Evolutionary conservation across 192 early-diverging fungal species (phyloP).

Genomic region (Mortierella alpina): DNA sequence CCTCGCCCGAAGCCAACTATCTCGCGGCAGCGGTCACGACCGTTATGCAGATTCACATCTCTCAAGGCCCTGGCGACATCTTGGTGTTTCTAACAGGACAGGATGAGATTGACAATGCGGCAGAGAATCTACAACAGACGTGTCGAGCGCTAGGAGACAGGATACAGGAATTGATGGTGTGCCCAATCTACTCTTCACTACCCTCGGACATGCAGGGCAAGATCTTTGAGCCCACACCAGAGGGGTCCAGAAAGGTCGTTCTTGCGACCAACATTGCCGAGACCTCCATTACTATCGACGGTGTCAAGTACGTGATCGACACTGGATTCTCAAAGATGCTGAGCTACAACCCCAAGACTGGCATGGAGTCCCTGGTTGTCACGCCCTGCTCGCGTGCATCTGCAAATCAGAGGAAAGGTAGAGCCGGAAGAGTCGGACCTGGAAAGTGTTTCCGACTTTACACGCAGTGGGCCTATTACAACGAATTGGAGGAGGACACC

Average conservation of each 20-base stretch:
- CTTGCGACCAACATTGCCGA: slow-evolving; percentile 99
- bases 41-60: slow-evolving; percentile 94
- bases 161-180: slow-evolving; percentile 91
- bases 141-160: slow-evolving; percentile 85
- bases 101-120: slow-evolving; percentile 96
- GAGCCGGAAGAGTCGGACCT: slow-evolving; percentile 95
- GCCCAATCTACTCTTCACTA: slow-evolving; percentile 96
- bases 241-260: slow-evolving; percentile 92
- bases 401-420: slow-evolving; percentile 92
- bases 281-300: slow-evolving; percentile 97
- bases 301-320: slow-evolving; percentile 97
- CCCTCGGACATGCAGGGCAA: slow-evolving; percentile 96
- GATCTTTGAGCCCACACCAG: slow-evolving; percentile 98
- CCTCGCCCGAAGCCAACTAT: slow-evolving; percentile 97
- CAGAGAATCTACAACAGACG: slow-evolving; percentile 82
- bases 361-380: slow-evolving; percentile 98
- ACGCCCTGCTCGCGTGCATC: slow-evolving; percentile 95
- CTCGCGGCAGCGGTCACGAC: slow-evolving; percentile 91
- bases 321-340: slow-evolving; percentile 98
- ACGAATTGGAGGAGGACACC: slow-evolving; percentile 95
- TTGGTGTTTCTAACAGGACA: slow-evolving; percentile 97
- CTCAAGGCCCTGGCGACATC: slow-evolving; percentile 90
- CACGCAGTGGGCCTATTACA: slow-evolving; percentile 89
- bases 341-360: slow-evolving; percentile 91
- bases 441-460: slow-evolving; percentile 98